Conservation (phyloP, 1,139 yeast genomes). For the Hemisphaericaspora xylofermentans region DNA sequence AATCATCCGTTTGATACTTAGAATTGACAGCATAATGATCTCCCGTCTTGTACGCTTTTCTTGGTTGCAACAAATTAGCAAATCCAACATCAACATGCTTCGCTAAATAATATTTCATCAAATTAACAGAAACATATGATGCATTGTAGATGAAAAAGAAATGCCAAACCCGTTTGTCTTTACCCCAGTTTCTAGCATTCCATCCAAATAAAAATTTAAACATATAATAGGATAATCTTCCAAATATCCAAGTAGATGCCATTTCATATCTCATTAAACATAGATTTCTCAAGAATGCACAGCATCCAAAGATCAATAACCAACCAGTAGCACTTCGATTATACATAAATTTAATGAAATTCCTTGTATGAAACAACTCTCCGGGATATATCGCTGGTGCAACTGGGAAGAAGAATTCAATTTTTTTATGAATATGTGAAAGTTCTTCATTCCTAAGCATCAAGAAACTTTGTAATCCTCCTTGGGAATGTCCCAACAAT, state of each 20-base stretch:
- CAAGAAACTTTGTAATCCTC: constrained; percentile 81
- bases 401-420: constrained; percentile 70
- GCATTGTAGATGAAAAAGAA: constrained; percentile 87
- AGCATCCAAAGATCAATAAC: constrained; percentile 56
- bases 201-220: constrained; percentile 84
- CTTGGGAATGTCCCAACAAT: constrained; percentile 86
- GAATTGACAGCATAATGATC: constrained; percentile 22
- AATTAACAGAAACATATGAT: constrained; percentile 70
- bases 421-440: constrained; percentile 37
- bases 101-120: constrained; percentile 89
- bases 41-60: constrained; percentile 31
- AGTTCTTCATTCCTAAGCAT: constrained; percentile 45
- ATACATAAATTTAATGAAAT: constrained; percentile 58
- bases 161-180: constrained; percentile 57
- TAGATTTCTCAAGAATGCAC: constrained; percentile 61
- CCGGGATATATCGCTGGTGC: constrained; percentile 95
- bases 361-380: constrained; percentile 54
- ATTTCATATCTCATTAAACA: constrained; percentile 47
- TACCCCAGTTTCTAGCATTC: constrained; percentile 74
- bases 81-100: constrained; percentile 45
- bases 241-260: constrained; percentile 51
- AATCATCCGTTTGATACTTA: constrained; percentile 22
- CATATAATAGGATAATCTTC: constrained; percentile 69
- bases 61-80: constrained; percentile 37
- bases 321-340: constrained; percentile 35